Conservation (phyloP, 2,329 filamentous ascomycete species). For the Dryadomyces sulphureus region DNA sequence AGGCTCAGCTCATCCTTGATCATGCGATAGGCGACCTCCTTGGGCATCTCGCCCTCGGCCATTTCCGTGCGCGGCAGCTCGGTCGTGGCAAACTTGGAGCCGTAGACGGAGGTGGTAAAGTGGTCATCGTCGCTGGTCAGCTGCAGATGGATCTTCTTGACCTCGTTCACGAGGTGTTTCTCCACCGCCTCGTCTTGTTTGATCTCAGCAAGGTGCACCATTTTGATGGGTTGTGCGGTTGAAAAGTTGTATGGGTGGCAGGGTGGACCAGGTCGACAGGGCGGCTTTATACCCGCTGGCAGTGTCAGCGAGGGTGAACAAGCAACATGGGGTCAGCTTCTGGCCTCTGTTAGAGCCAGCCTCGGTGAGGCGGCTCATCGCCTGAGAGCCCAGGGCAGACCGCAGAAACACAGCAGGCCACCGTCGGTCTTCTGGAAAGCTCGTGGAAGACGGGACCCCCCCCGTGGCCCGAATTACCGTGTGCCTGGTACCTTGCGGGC, state of each 20-base stretch:
- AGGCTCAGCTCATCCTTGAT: constrained; percentile 90
- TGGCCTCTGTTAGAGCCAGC: too few species aligned
- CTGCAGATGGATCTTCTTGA: constrained; percentile 30
- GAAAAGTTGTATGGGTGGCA: neutral
- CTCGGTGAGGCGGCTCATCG: too few species aligned
- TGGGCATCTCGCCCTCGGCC: constrained; percentile 81
- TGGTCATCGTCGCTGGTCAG: constrained; percentile 37
- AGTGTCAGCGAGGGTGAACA: too few species aligned
- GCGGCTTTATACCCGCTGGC: too few species aligned
- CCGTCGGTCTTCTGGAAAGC: neutral
- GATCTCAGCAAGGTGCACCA: constrained; percentile 37
- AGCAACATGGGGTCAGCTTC: too few species aligned
- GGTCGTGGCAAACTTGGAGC: constrained; percentile 65
- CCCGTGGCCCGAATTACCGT: neutral
- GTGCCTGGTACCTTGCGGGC: neutral
- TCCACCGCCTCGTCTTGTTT: constrained; percentile 17
- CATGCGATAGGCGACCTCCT: constrained; percentile 86
- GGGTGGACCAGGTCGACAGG: too few species aligned
- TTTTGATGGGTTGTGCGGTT: too few species aligned
- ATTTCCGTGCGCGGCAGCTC: constrained; percentile 68
- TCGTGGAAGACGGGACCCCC: neutral
- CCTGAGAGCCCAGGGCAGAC: neutral
- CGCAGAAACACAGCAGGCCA: neutral
- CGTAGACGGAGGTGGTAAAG: constrained; percentile 73
- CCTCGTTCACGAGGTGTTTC: constrained; percentile 18